A percentile compares a stretch with the other conserved stretches of the same genome.
Evolutionary conservation across 1,284 basidiomycete species (phyloP).

Genomic region (Tylopilus sp.): DNA sequence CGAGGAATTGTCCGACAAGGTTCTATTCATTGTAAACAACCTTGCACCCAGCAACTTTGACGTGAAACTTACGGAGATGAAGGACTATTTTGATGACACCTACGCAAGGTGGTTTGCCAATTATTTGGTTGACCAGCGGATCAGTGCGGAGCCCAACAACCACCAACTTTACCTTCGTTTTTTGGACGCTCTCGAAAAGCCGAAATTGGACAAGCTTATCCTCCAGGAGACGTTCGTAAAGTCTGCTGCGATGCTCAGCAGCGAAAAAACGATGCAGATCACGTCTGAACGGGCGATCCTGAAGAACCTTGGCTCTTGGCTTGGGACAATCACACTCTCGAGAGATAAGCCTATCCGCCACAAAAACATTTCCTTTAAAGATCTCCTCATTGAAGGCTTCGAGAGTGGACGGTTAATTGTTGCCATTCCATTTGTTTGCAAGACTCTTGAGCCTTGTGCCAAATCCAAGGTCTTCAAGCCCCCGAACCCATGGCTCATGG

Average conservation of each 20-base stretch:
- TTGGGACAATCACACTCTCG: conserved; percentile 90
- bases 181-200: conserved; percentile 74
- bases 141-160: conserved; percentile 96
- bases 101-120: conserved; percentile 95
- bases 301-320: conserved; percentile 95
- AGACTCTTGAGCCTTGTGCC: conserved; percentile 87
- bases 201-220: conserved; percentile 67
- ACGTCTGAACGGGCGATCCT: conserved; percentile 82
- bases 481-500: conserved; percentile 99
- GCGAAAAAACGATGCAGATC: conserved; percentile 84
- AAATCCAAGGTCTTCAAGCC: conserved; percentile 90
- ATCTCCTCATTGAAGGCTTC: conserved; percentile 92
- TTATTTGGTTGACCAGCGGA: conserved; percentile 93
- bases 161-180: conserved; percentile 93
- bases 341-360: conserved; percentile 89
- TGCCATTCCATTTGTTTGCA: conserved; percentile 98
- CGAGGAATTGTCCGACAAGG: conserved; percentile 88
- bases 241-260: conserved; percentile 81
- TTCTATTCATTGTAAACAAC: conserved; percentile 98
- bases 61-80: conserved; percentile 79
- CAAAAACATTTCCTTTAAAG: conserved; percentile 94
- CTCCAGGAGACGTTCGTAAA: conserved; percentile 93
- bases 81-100: conserved; percentile 71
- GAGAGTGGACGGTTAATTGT: conserved; percentile 89
- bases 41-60: conserved; percentile 93